Conservation (phyloP, 2,329 filamentous ascomycete species). For the Didymella pomorum region DNA sequence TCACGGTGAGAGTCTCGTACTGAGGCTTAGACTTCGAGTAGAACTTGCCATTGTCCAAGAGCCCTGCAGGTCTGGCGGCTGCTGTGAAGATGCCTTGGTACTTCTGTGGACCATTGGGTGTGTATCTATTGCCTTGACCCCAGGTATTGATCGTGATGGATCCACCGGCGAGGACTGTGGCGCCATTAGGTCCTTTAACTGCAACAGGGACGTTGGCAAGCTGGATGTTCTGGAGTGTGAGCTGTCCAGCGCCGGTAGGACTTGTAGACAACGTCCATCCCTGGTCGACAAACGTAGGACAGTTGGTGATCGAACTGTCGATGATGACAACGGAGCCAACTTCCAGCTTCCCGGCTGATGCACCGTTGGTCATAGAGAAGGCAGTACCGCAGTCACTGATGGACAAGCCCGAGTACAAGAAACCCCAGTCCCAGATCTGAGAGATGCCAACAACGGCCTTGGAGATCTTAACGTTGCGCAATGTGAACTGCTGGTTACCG, state of each 20-base stretch:
- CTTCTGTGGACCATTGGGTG: constrained; percentile 53
- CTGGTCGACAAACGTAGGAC: constrained; percentile 60
- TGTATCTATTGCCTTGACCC: constrained; percentile 50
- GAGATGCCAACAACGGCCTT: constrained; percentile 62
- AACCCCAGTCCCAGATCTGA: constrained; percentile 69
- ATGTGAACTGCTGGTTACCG: constrained; percentile 65
- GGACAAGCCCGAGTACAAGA: constrained; percentile 60
- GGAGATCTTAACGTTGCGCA: constrained; percentile 64
- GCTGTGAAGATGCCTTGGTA: constrained; percentile 59
- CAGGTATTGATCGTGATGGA: constrained; percentile 45
- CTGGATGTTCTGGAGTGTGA: constrained; percentile 65
- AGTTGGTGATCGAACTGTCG: constrained; percentile 63
- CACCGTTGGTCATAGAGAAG: constrained; percentile 58
- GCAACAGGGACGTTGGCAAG: constrained; percentile 47
- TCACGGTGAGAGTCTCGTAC: constrained; percentile 60
- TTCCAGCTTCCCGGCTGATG: constrained; percentile 38
- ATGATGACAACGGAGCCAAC: constrained; percentile 66
- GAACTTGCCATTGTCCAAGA: constrained; percentile 59
- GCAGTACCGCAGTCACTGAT: constrained; percentile 64
- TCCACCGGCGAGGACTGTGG: constrained; percentile 45
- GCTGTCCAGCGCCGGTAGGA: constrained; percentile 57
- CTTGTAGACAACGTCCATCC: constrained; percentile 48
- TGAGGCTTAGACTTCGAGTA: constrained; percentile 62
- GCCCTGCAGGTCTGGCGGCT: constrained; percentile 55
- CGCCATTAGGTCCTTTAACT: constrained; percentile 38